Conservation (phyloP, 352 stramenopile genomes). For the Globisporangium ultimum region DNA sequence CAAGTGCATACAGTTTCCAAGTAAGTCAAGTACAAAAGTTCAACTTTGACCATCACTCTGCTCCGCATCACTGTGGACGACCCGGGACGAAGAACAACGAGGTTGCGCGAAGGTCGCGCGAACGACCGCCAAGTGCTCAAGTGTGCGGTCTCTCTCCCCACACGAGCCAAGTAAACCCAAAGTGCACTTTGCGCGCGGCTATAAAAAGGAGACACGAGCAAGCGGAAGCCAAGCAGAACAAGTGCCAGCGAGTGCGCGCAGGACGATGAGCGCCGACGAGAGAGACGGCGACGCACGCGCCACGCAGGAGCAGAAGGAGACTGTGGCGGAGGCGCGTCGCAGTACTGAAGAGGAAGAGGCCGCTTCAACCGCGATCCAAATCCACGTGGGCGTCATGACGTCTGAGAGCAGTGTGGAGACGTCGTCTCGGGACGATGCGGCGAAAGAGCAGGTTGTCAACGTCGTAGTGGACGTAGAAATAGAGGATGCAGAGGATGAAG, state of each 20-base stretch:
- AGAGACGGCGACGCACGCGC: background rate
- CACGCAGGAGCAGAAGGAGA: background rate
- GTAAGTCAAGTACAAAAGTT: background rate
- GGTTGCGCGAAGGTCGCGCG: slow-evolving; percentile 9
- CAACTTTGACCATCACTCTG: slow-evolving; percentile 4
- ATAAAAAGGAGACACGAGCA: slow-evolving; percentile 1
- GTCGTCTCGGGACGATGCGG: background rate
- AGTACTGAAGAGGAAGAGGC: too few species aligned
- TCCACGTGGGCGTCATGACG: too few species aligned
- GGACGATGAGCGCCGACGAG: slow-evolving; percentile 8
- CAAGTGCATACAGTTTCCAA: background rate
- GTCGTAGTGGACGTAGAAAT: too few species aligned
- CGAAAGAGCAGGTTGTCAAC: background rate
- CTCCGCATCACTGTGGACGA: slow-evolving; percentile 1
- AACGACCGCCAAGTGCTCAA: background rate
- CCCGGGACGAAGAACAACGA: background rate
- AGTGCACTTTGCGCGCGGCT: slow-evolving; percentile 6
- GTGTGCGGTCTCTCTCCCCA: background rate
- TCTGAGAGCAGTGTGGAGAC: too few species aligned
- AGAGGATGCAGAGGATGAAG: too few species aligned
- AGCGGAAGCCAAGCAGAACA: background rate
- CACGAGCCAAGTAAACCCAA: too few species aligned
- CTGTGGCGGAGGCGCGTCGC: too few species aligned
- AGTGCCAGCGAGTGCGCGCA: background rate
- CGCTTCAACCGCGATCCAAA: too few species aligned